phyloP scores from a whole-genome alignment of 2,329 filamentous ascomycete species.

The Penicillium sp. region DNA sequence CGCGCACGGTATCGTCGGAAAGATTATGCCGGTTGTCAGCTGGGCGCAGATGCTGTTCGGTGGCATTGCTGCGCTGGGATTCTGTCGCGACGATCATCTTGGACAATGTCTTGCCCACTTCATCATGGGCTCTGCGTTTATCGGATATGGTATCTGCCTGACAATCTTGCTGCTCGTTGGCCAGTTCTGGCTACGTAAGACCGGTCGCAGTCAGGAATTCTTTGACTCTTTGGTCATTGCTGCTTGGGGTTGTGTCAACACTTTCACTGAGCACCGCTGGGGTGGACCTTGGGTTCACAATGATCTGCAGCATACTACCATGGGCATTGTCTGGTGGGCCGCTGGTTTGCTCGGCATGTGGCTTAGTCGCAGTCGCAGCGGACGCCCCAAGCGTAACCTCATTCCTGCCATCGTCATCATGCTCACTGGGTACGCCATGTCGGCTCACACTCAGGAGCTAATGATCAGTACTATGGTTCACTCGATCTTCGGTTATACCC shows the following conservation, averaged over 20 bases:
- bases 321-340: slow-evolving; percentile 99
- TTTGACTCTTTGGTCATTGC: slow-evolving; percentile 91
- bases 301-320: slow-evolving; percentile 96
- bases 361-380: slow-evolving; percentile 81
- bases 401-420: slow-evolving; percentile 89
- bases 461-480: slow-evolving; percentile 87
- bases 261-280: slow-evolving; percentile 97
- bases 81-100: slow-evolving; percentile 86
- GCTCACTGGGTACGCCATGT: slow-evolving; percentile 95
- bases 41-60: slow-evolving; percentile 98
- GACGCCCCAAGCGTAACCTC: slow-evolving; percentile 86
- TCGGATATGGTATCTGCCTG: slow-evolving; percentile 86
- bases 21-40: slow-evolving; percentile 78
- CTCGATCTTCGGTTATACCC: slow-evolving; percentile 85
- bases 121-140: slow-evolving; percentile 97
- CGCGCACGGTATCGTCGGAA: slow-evolving; percentile 79
- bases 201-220: slow-evolving; percentile 91
- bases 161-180: slow-evolving; percentile 85
- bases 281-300: slow-evolving; percentile 85
- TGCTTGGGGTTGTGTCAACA: slow-evolving; percentile 95
- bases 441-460: slow-evolving; percentile 80
- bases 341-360: slow-evolving; percentile 89
- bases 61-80: slow-evolving; percentile 86
- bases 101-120: slow-evolving; percentile 96
- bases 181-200: slow-evolving; percentile 79